Conservation (phyloP, 2,329 filamentous ascomycete species). For the Claviceps lovelessii region DNA sequence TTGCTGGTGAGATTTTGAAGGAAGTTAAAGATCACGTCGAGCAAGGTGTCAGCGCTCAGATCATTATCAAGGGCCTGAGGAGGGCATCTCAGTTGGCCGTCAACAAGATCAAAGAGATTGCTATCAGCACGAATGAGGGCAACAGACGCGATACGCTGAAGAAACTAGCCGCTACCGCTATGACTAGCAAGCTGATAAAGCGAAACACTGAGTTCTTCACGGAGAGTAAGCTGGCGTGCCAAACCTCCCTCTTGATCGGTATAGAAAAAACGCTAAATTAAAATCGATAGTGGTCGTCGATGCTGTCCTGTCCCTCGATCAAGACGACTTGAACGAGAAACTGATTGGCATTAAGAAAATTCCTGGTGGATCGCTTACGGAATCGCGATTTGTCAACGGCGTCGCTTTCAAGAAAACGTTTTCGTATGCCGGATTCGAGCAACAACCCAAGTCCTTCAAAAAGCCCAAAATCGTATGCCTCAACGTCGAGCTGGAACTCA, state of each 20-base stretch:
- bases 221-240: slow-evolving; percentile 51
- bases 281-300: slow-evolving; percentile 73
- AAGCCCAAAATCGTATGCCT: slow-evolving; percentile 94
- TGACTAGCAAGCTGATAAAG: slow-evolving; percentile 99
- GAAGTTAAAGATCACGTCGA: slow-evolving; percentile 94
- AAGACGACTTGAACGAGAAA: slow-evolving; percentile 94
- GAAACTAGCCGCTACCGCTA: slow-evolving; percentile 87
- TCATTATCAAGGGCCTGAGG: slow-evolving; percentile 90
- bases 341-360: slow-evolving; percentile 98
- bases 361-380: slow-evolving; percentile 85
- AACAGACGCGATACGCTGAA: slow-evolving; percentile 76
- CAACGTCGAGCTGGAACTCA: slow-evolving; percentile 95
- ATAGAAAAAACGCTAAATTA: slow-evolving; percentile 14
- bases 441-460: slow-evolving; percentile 91
- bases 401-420: slow-evolving; percentile 99
- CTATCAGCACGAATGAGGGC: slow-evolving; percentile 66
- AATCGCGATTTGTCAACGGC: slow-evolving; percentile 92
- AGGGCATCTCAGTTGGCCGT: slow-evolving; percentile 80
- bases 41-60: slow-evolving; percentile 91
- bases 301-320: slow-evolving; percentile 85
- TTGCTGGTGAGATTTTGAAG: slow-evolving; percentile 95
- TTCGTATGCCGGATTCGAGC: slow-evolving; percentile 96
- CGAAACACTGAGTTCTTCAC: slow-evolving; percentile 94
- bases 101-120: slow-evolving; percentile 98
- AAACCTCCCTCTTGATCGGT: not conserved